Conservation (phyloP, 306 rosid genomes). For the Trichosanthes truncata region DNA sequence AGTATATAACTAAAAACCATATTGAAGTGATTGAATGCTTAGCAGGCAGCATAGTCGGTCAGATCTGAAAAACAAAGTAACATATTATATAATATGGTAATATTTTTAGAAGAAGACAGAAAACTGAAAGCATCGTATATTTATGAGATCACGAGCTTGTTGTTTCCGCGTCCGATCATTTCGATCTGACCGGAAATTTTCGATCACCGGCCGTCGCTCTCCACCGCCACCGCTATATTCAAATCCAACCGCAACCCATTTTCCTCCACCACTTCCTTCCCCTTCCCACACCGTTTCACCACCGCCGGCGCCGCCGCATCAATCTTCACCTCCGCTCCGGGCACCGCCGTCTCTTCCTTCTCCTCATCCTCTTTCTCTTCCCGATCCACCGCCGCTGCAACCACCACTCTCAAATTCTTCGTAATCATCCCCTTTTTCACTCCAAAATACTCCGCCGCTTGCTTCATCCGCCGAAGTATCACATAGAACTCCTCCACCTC, state of each 20-base stretch:
- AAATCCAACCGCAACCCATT: conserved; percentile 2
- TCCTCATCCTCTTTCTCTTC: not conserved
- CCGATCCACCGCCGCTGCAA: not conserved
- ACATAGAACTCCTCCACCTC: conserved; percentile 76
- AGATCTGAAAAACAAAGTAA: no score
- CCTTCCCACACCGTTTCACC: not conserved
- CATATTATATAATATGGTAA: no score
- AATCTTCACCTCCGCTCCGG: not conserved
- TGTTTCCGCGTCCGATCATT: not conserved
- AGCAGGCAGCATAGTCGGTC: no score
- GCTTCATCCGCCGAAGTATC: conserved; percentile 60
- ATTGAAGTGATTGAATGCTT: no score
- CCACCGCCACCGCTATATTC: not conserved
- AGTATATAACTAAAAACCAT: no score
- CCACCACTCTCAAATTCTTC: conserved; percentile 3
- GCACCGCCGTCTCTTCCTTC: not conserved
- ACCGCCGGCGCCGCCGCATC: not conserved
- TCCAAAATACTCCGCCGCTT: conserved; percentile 47
- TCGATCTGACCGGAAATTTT: not conserved
- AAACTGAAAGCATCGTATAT: not conserved
- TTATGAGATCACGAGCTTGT: not conserved
- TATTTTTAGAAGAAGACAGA: no score
- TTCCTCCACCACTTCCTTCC: not conserved
- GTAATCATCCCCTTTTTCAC: conserved; percentile 1
- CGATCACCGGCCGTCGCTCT: not conserved